Evolutionary conservation across 2,329 filamentous ascomycete species (phyloP).

Genomic region (Nothophoma quercina): DNA sequence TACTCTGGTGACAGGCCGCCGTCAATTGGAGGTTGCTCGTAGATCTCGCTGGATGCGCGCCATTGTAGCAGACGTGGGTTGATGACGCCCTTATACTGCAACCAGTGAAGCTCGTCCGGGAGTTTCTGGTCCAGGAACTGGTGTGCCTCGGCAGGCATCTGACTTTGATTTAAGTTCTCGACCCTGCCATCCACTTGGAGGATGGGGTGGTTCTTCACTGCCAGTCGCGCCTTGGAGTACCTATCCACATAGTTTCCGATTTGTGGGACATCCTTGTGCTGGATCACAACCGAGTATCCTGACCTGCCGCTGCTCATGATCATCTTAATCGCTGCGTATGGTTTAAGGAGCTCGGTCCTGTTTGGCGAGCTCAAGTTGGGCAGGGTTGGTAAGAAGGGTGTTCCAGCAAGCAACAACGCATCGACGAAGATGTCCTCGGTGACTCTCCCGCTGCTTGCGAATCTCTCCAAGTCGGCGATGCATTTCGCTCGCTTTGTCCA

Average conservation of each 20-base stretch:
- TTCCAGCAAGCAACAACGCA: slow-evolving; percentile 82
- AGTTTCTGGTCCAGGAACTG: slow-evolving; percentile 90
- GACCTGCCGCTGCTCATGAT: slow-evolving; percentile 71
- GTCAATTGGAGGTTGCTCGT: slow-evolving; percentile 84
- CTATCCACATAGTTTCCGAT: slow-evolving; percentile 80
- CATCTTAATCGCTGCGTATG: slow-evolving; percentile 80
- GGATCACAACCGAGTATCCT: slow-evolving; percentile 76
- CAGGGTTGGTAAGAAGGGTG: slow-evolving; percentile 78
- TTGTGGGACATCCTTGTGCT: slow-evolving; percentile 80
- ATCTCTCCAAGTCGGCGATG: slow-evolving; percentile 67
- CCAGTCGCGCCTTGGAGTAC: slow-evolving; percentile 85
- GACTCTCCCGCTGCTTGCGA: slow-evolving; percentile 53
- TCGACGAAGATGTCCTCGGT: slow-evolving; percentile 82
- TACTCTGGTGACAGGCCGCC: slow-evolving; percentile 83
- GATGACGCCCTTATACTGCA: slow-evolving; percentile 83
- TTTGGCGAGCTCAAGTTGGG: slow-evolving; percentile 73
- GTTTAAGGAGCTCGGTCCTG: slow-evolving; percentile 63
- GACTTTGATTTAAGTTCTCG: slow-evolving; percentile 74
- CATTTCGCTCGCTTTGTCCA: slow-evolving; percentile 72
- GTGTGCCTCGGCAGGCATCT: slow-evolving; percentile 82
- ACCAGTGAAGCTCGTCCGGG: slow-evolving; percentile 88
- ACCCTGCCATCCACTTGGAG: slow-evolving; percentile 80
- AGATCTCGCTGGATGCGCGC: slow-evolving; percentile 79
- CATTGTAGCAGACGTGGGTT: slow-evolving; percentile 80
- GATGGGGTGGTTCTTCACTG: slow-evolving; percentile 86